These are phyloP conservation scores for Hymenoscyphus repandus DNA, from an alignment of 2,329 filamentous ascomycete species.

Conservation along the genomic window DNA sequence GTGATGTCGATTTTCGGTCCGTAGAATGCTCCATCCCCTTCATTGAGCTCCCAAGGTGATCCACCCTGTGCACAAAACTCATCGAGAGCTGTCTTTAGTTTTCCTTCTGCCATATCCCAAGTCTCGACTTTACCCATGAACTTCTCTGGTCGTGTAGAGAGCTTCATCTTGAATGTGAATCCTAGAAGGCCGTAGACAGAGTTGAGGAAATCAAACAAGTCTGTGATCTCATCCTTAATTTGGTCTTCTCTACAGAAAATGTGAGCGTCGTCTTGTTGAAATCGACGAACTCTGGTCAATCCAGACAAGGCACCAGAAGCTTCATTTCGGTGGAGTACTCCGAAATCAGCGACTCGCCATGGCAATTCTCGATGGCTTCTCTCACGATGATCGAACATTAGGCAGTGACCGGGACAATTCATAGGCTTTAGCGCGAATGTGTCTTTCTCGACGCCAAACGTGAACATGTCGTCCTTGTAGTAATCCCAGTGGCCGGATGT, in stretches of 20 bases:
- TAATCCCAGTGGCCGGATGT: constrained; percentile 90
- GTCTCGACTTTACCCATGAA: constrained; percentile 81
- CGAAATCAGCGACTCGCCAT: constrained; percentile 90
- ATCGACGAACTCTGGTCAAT: constrained; percentile 85
- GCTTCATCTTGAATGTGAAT: constrained; percentile 88
- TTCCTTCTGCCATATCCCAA: constrained; percentile 83
- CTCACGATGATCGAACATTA: constrained; percentile 79
- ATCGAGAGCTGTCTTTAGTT: constrained; percentile 73
- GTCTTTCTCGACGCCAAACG: constrained; percentile 78
- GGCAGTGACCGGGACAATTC: constrained; percentile 95
- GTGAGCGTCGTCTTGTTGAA: constrained; percentile 95
- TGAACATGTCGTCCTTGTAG: constrained; percentile 95
- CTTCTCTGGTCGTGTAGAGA: constrained; percentile 86
- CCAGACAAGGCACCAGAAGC: constrained; percentile 87
- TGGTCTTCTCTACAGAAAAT: constrained; percentile 89
- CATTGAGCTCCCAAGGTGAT: constrained; percentile 81
- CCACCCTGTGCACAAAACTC: constrained; percentile 61
- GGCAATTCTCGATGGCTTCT: constrained; percentile 87
- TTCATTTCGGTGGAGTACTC: constrained; percentile 92
- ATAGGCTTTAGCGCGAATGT: constrained; percentile 88
- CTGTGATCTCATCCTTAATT: constrained; percentile 67
- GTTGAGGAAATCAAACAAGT: constrained; percentile 81
- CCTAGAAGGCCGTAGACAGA: constrained; percentile 77
- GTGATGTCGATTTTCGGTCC: constrained; percentile 98
- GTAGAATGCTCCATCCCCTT: constrained; percentile 96